These are phyloP conservation scores for Coelastrella sp. DNA, from an alignment of 139 green algal genomes.

Conservation along the genomic window DNA sequence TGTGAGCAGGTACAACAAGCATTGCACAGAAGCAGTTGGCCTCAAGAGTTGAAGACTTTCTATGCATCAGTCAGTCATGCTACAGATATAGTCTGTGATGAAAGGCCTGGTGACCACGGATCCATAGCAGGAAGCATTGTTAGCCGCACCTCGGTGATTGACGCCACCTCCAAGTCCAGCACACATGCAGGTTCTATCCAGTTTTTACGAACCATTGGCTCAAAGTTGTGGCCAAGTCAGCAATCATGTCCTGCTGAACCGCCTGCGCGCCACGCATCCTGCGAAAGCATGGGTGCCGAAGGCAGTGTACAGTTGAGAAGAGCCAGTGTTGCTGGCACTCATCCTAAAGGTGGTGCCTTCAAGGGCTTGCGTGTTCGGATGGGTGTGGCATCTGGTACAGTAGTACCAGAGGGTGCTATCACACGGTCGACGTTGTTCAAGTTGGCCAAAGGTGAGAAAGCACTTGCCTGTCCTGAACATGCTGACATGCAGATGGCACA, in stretches of 20 bases:
- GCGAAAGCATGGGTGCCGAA: neutral
- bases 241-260: no score
- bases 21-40: constrained; percentile 31
- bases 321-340: neutral
- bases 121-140: no score
- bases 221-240: no score
- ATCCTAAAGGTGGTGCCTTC: neutral
- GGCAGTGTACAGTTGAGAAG: neutral
- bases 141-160: no score
- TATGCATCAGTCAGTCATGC: neutral
- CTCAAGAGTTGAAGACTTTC: neutral
- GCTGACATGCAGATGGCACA: no score
- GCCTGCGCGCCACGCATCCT: no score
- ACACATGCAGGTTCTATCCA: no score
- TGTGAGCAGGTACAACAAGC: constrained; percentile 39
- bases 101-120: no score
- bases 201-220: no score
- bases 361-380: constrained; percentile 24
- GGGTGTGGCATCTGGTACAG: constrained; percentile 15
- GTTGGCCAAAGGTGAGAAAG: constrained; percentile 37
- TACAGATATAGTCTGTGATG: neutral
- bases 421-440: constrained; percentile 19
- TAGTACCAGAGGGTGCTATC: neutral
- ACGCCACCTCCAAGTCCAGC: no score
- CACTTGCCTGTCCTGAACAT: no score